These are phyloP conservation scores for Candida glucosophila DNA, from an alignment of 1,139 yeast genomes.

Conservation along the genomic window DNA sequence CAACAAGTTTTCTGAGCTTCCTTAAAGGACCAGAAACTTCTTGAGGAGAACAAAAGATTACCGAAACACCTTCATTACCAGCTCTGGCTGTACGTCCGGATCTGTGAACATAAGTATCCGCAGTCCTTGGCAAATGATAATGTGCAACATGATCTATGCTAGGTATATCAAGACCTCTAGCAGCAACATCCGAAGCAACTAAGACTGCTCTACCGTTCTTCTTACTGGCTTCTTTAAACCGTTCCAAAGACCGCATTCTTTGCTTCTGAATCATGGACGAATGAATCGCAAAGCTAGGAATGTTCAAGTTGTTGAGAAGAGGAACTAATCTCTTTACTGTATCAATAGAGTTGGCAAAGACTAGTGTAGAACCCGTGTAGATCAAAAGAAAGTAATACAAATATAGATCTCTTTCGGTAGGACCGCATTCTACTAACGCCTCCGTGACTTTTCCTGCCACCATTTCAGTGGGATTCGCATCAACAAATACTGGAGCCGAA, in stretches of 20 bases:
- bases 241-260: slow-evolving; percentile 77
- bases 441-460: slow-evolving; percentile 74
- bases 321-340: slow-evolving; percentile 83
- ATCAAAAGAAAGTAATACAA: slow-evolving; percentile 78
- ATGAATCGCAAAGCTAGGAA: slow-evolving; percentile 77
- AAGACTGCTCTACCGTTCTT: slow-evolving; percentile 57
- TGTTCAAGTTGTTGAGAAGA: slow-evolving; percentile 56
- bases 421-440: slow-evolving; percentile 85
- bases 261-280: slow-evolving; percentile 95
- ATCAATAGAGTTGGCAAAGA: slow-evolving; percentile 91
- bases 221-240: slow-evolving; percentile 48
- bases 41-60: slow-evolving; percentile 86
- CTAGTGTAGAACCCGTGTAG: slow-evolving; percentile 85
- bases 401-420: slow-evolving; percentile 83
- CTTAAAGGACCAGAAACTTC: slow-evolving; percentile 85
- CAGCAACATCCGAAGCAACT: slow-evolving; percentile 96
- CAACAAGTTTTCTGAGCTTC: slow-evolving; percentile 60
- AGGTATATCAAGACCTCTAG: slow-evolving; percentile 94
- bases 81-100: slow-evolving; percentile 99
- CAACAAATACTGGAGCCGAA: slow-evolving; percentile 55
- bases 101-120: slow-evolving; percentile 91
- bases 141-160: slow-evolving; percentile 91
- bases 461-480: slow-evolving; percentile 79
- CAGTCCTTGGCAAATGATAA: slow-evolving; percentile 90
- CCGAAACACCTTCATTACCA: slow-evolving; percentile 86